A percentile compares a stretch with the other conserved stretches of the same genome.
These are phyloP conservation scores for Collybia sordida DNA, from an alignment of 768 basidiomycete species.

Conservation along the genomic window DNA sequence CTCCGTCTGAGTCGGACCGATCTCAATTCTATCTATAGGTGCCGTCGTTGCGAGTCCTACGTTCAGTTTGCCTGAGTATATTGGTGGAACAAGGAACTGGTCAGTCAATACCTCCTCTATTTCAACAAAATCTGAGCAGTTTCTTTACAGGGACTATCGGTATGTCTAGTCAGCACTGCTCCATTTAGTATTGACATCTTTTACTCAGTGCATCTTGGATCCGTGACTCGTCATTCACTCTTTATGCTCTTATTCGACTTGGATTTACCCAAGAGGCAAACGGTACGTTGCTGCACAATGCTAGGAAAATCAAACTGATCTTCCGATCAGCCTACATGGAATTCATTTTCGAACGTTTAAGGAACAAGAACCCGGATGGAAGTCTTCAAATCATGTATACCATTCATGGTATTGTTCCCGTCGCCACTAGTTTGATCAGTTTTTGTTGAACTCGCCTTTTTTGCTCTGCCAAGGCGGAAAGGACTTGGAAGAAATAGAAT, in stretches of 20 bases:
- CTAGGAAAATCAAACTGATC: conserved; percentile 2
- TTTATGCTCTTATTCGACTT: conserved; percentile 91
- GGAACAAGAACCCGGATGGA: conserved; percentile 85
- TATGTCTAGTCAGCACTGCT: conserved; percentile 20
- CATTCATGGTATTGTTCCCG: conserved; percentile 65
- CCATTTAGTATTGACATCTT: neutral
- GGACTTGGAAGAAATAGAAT: conserved; percentile 81
- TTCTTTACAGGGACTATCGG: conserved; percentile 60
- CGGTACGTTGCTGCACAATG: conserved; percentile 39
- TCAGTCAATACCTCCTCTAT: conserved; percentile 22
- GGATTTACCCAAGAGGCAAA: conserved; percentile 94
- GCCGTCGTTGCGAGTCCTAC: conserved; percentile 95
- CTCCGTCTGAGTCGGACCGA: neutral
- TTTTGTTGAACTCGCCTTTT: neutral
- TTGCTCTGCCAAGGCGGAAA: conserved; percentile 49
- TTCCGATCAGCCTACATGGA: conserved; percentile 72
- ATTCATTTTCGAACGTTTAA: conserved; percentile 83
- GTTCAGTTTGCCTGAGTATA: conserved; percentile 89
- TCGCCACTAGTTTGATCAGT: neutral
- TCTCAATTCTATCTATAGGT: conserved; percentile 36
- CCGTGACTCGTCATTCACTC: conserved; percentile 93
- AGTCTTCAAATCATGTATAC: conserved; percentile 97
- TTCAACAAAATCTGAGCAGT: neutral
- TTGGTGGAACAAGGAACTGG: conserved; percentile 91
- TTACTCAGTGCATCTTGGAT: conserved; percentile 76